Evolutionary conservation across 2,329 filamentous ascomycete species (phyloP), one percentile per base, ranked within the genome.

Genomic region (Venturia oleaginea): DNA sequence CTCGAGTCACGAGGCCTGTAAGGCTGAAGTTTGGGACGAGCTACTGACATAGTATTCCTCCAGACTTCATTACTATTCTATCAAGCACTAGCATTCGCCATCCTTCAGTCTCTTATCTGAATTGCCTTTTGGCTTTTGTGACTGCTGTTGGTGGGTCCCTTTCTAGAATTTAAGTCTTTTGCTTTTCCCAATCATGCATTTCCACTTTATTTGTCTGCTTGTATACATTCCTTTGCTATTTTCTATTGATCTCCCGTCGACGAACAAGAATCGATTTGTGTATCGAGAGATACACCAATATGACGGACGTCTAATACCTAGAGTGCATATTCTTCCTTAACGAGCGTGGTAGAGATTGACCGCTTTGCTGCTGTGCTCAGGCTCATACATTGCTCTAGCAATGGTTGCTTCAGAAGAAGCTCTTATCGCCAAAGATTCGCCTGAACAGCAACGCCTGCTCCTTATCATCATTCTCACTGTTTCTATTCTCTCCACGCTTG

Each of bases 381-480:
- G 3, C n/a, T n/a, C 27, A 22, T n/a, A 1, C 34, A 11, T 4
- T 7, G 27, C 19, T 19, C 19, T 57, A 34, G 3, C 15, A 0
- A 57, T 57, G 30, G 30, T 2, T 15, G 15, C 51, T n/a, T 34
- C 30, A 34, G 22, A 17, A 0, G 30, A 27, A 57, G 30, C 17
- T n/a, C 17, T 57, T 5, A 34, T 30, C 30, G 51, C 15, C 11
- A 24, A 17, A 5, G 48, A 4, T 30, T 34, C 30, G 30, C 30
- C 17, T 32, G 48, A 32, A 1, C 24, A 54, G 48, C 48, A 8
- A 1, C 27, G n/a, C 17, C 15, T 34, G 5, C 51, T 57, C 51
- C 34, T 34, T 32, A n/a, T 32, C 48, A 54, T 54, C 24, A 62
- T 62, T 51, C 57, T 60, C 15, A 32, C 30, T 15, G n/a, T 61